Base-by-base conservation (phyloP, 768 basidiomycete genomes). In the Boletus edulis region DNA sequence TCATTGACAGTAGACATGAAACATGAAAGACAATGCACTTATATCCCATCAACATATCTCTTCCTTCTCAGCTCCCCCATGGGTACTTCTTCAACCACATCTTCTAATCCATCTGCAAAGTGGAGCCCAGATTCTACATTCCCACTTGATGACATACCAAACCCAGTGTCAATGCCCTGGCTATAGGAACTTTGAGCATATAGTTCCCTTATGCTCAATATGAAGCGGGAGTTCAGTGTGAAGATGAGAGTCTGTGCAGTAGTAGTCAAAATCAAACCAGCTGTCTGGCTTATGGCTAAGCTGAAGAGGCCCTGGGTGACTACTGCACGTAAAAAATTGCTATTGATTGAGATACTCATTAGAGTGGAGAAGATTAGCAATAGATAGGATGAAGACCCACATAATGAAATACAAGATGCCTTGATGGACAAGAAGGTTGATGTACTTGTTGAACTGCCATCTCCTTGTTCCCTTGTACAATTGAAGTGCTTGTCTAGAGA, bases 401-500 rank as follows among this genome's bases (percentile, higher is more conserved):
- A 56, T 27, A 12, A 50, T 0, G 14, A 61, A 61, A 27, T 61
- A 61, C 1, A 59, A 1, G 15, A 60, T 20, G 7, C 60, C 58
- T 29, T 61, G 50, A 7, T 42, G 17, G 22, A 47, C 31, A 11
- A 61, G 37, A 3, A 61, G 53, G 9, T 34, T n/a, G 13, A 61
- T 11, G 37, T 55, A 60, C n/a, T 22, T 27, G 20, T 61, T 60
- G 18, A 46, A 31, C 5, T 52, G 46, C 60, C 57, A 61, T 40
- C 5, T 39, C 20, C 7, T 34, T 9, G 45, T 51, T 6, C 4
- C n/a, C 7, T 17, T 45, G 13, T 51, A 48, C 4, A 49, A 24
- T 6, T 60, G 49, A 20, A 37, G 5, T 24, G 46, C 49, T 6
- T 60, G 49, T 4, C 10, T 11, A 12, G 45, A 0, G 13, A n/a